Base-by-base conservation (phyloP, 2,329 filamentous ascomycete genomes). In the Clarireedia monteithiana region DNA sequence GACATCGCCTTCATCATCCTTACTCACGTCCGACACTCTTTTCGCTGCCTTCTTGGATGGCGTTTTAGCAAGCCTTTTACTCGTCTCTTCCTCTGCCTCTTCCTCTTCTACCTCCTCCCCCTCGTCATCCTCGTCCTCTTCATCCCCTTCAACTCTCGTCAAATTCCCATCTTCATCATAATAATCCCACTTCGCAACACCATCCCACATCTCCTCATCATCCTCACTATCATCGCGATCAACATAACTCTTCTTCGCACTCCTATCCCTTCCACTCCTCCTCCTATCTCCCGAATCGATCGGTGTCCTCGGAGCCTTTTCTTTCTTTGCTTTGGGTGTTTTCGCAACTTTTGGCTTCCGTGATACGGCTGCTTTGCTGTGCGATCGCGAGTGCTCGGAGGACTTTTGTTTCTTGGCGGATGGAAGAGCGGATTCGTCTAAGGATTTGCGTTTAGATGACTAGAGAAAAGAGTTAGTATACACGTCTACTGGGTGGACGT, bases 191-290 rank as follows among this genome's bases (percentile, higher is more conserved):
- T 66, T 62, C 10, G 65, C 61, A 30, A 71, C 68, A 4, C 68
- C 68, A 36, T 67, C 61, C 58, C 64, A 61, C 69, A 72, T 71
- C 55, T 71, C 71, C 56, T 70, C 66, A 36, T 70, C 70, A 48
- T 71, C 74, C 42, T 72, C 75, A 40, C 68, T 73, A 48, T 73
- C 72, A 52, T 72, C 72, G 38, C 68, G 61, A 55, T 73, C 71
- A 14, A 61, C 64, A 57, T 73, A 73, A 10, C 56, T 66, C 57
- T 68, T 69, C n/a, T 58, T 63, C 20, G 58, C 69, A 68, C 62
- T 76, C 63, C 60, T 71, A 65, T 60, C 70, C 58, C 71, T 63
- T 17, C 69, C 69, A 56, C 70, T 73, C 46, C 65, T 64, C 53
- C 72, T 65, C 27, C 71, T 60, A 49, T 71, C 67, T 23, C 64